Evolutionary conservation across 805 yeast genomes (phyloP).

Genomic region (Phaffomyces thermotolerans): DNA sequence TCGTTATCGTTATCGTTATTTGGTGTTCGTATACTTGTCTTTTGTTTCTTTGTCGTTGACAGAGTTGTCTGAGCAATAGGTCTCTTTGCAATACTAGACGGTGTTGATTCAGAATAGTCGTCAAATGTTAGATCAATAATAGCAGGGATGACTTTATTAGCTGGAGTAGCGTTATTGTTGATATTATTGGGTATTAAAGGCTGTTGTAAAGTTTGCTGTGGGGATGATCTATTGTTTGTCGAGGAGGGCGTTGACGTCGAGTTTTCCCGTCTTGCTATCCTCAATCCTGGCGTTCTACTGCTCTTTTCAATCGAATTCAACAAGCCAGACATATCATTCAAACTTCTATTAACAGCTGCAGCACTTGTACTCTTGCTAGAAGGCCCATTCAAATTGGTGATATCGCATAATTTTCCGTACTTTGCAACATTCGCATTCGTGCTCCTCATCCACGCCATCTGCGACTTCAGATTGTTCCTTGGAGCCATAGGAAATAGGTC

Average conservation of each 20-base stretch:
- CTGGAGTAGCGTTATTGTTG: background rate
- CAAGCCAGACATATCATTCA: constrained; percentile 2
- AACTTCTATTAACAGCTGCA: background rate
- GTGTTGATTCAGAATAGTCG: constrained; percentile 9
- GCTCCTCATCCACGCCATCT: constrained; percentile 21
- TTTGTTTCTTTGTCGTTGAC: constrained; percentile 6
- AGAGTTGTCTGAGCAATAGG: background rate
- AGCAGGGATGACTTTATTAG: constrained; percentile 3
- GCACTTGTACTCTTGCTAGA: background rate
- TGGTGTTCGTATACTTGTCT: constrained; percentile 1
- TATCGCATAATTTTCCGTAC: constrained; percentile 10
- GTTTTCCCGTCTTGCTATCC: constrained; percentile 18
- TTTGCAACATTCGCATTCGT: constrained; percentile 20
- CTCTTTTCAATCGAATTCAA: constrained; percentile 9
- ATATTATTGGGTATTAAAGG: constrained; percentile 1
- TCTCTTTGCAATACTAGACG: background rate
- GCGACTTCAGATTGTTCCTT: constrained; percentile 24
- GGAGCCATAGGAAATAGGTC: constrained; percentile 7
- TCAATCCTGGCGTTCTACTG: constrained; percentile 11
- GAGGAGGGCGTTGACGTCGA: constrained; percentile 6
- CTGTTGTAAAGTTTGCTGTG: constrained; percentile 12
- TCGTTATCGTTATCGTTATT: constrained; percentile 10
- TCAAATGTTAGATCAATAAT: constrained; percentile 24
- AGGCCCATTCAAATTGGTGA: constrained; percentile 2
- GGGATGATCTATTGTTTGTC: constrained; percentile 10